Evolutionary conservation across 2,329 filamentous ascomycete species (phyloP).

Genomic region (Dactylellina haptotyla): DNA sequence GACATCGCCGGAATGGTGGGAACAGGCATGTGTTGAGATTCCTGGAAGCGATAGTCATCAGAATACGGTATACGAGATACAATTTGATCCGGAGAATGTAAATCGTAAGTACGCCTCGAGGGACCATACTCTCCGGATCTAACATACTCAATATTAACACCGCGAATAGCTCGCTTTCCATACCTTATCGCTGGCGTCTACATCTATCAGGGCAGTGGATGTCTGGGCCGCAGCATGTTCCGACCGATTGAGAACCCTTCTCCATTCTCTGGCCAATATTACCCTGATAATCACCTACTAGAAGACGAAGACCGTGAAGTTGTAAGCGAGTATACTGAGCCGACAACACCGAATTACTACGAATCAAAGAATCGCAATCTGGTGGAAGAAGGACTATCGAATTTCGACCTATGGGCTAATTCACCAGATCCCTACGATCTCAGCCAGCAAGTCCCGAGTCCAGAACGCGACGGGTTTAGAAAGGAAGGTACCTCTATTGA

Average conservation of each 20-base stretch:
- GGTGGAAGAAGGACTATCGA: background rate
- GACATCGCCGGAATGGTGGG: conserved; percentile 16
- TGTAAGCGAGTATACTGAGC: background rate
- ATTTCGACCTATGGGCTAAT: conserved; percentile 4
- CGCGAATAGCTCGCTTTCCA: conserved; percentile 11
- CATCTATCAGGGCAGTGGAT: background rate
- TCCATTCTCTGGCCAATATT: background rate
- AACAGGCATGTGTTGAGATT: conserved; percentile 11
- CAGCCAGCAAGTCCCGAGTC: conserved; percentile 8
- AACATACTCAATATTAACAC: background rate
- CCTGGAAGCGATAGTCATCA: background rate
- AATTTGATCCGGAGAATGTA: conserved; percentile 12
- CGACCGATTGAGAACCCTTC: background rate
- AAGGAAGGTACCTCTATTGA: background rate
- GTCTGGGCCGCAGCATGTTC: conserved; percentile 1
- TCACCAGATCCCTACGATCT: background rate
- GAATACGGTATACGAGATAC: background rate
- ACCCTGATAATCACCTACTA: background rate
- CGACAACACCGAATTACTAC: background rate
- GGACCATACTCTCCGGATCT: background rate
- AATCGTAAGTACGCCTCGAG: conserved; percentile 35
- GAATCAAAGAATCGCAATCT: background rate
- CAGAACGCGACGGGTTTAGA: background rate
- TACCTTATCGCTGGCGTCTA: conserved; percentile 8
- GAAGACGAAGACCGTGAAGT: background rate